Evolutionary conservation across 257 asterid species (phyloP).

Genomic region (Ligustrum vulgare): DNA sequence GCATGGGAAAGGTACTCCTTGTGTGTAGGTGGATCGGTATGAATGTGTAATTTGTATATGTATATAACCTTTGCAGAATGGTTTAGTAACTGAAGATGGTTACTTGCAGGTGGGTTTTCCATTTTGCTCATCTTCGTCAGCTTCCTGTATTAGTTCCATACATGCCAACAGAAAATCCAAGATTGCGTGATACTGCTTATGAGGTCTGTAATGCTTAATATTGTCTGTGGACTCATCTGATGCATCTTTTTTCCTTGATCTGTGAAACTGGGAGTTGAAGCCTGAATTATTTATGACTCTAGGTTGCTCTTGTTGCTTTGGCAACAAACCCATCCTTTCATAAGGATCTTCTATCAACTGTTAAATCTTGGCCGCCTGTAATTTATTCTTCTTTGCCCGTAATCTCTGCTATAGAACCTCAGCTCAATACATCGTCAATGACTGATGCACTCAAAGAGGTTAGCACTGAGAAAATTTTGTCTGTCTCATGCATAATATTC

Average conservation of each 20-base stretch:
- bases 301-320: conserved; percentile 98
- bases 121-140: conserved; percentile 97
- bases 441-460: conserved; percentile 90
- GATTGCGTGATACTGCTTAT: conserved; percentile 94
- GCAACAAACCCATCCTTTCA: conserved; percentile 86
- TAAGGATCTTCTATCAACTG: conserved; percentile 83
- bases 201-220: conserved; percentile 60
- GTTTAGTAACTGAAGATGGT: conserved; percentile 24
- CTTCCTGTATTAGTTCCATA: conserved; percentile 94
- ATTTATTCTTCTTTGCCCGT: conserved; percentile 81
- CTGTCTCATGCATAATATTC: conserved; percentile 10
- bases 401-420: conserved; percentile 92
- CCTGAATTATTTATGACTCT: conserved; percentile 27
- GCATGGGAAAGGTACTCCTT: conserved; percentile 91
- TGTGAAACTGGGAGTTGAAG: conserved; percentile 15
- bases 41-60: neutral
- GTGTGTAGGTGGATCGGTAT: neutral
- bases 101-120: conserved; percentile 88
- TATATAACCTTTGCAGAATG: conserved; percentile 5
- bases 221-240: conserved; percentile 4
- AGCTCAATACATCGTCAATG: conserved; percentile 78
- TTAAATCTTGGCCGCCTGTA: conserved; percentile 85
- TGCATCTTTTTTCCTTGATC: neutral
- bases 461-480: conserved; percentile 26
- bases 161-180: conserved; percentile 94